phyloP scores from a whole-genome alignment of 2,329 filamentous ascomycete species.

The Colletotrichum paranaense region DNA sequence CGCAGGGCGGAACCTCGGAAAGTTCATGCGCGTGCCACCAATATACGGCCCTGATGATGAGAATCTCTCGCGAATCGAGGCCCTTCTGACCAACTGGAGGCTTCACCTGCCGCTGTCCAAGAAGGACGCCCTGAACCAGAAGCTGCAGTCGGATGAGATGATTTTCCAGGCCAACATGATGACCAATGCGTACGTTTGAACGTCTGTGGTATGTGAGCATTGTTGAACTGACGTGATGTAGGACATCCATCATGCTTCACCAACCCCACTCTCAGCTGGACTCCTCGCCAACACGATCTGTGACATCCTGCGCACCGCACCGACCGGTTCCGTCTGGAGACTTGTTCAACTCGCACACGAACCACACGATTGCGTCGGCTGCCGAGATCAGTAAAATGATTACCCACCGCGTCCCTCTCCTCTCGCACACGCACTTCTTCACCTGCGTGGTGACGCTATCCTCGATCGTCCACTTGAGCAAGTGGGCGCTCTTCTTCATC shows the following conservation, averaged over 20 bases:
- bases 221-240: constrained; percentile 39
- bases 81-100: constrained; percentile 76
- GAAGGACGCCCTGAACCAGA: constrained; percentile 73
- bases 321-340: constrained; percentile 60
- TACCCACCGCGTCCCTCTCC: constrained; percentile 77
- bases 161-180: constrained; percentile 94
- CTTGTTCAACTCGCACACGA: constrained; percentile 75
- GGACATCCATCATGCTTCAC: constrained; percentile 79
- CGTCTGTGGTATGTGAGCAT: background rate
- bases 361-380: constrained; percentile 83
- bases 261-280: constrained; percentile 83
- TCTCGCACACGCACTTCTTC: constrained; percentile 85
- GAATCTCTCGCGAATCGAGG: constrained; percentile 62
- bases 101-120: constrained; percentile 82
- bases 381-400: constrained; percentile 81
- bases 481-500: constrained; percentile 76
- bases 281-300: constrained; percentile 64
- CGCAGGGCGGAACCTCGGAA: constrained; percentile 80
- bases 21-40: constrained; percentile 72
- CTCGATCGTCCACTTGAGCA: constrained; percentile 84
- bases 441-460: constrained; percentile 83
- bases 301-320: constrained; percentile 76
- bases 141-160: constrained; percentile 85
- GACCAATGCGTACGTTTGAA: constrained; percentile 59
- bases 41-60: constrained; percentile 65